These are phyloP conservation scores for Penicillium desertorum DNA, from an alignment of 495 filamentous ascomycete genomes.

Conservation along the genomic window DNA sequence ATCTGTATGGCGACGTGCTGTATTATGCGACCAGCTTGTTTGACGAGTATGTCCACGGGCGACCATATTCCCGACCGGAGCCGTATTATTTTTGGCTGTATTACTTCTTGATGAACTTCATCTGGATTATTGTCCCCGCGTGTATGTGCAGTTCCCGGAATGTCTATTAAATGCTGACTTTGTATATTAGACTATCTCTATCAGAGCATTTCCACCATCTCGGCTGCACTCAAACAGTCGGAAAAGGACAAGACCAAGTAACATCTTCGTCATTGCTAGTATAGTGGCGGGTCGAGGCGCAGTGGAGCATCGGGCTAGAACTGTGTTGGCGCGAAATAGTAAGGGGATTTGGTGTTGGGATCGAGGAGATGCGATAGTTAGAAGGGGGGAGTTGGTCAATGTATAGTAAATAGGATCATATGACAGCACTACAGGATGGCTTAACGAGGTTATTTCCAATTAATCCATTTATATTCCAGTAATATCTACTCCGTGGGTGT, in stretches of 20 bases:
- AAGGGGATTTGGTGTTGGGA: not conserved
- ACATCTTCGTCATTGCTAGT: conserved; percentile 27
- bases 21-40: conserved; percentile 82
- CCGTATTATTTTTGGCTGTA: conserved; percentile 84
- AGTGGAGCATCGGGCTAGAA: conserved; percentile 15
- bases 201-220: conserved; percentile 49
- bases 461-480: not conserved
- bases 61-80: conserved; percentile 73
- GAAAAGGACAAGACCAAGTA: conserved; percentile 40
- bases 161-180: conserved; percentile 12
- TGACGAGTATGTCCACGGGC: conserved; percentile 57
- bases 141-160: conserved; percentile 36
- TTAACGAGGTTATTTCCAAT: not conserved
- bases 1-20: conserved; percentile 81
- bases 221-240: conserved; percentile 44
- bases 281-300: conserved; percentile 15
- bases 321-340: conserved; percentile 1
- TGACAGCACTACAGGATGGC: not conserved
- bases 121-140: conserved; percentile 78
- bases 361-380: not conserved
- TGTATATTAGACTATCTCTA: conserved; percentile 49
- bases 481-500: too few relatives aligned
- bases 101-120: conserved; percentile 80
- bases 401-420: not conserved
- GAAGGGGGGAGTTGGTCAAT: not conserved